Base-by-base conservation (phyloP, 768 basidiomycete species). In the Hypholoma sublateritium region DNA sequence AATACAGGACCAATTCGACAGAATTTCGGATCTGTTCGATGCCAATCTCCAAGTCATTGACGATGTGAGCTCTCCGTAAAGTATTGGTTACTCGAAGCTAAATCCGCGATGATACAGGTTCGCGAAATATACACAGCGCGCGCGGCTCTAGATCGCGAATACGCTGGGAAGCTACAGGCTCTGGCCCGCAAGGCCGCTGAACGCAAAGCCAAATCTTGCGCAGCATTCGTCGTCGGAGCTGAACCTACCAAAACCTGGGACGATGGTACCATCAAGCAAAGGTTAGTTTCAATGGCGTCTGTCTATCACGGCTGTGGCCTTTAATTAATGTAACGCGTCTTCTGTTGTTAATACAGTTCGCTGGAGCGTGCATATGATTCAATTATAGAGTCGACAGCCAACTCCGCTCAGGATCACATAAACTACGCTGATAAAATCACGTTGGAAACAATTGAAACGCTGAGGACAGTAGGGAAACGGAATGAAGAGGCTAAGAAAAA, bases 61-160 rank as follows among this genome's bases (percentile, higher is more conserved):
- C 57, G 88, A 91, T 76, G 89, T 89, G 69, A 66, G 85, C 54
- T 43, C 24, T 51, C 42, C n/a, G 34, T 17, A 6, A 37, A 22
- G 36, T 14, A 24, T 16, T 3, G 42, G 9, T 17, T 19, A 4
- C 16, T 39, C 50, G 22, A 46, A 25, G 5, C 12, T 48, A 53
- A 21, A 57, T 17, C 35, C 21, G 47, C 42, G 22, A 24, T 28
- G 17, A 39, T 52, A 3, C 62, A 93, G 91, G 81, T 89, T 52
- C 83, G 88, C 56, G 90, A 93, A 44, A 62, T 93, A 49, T 87
- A 90, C 65, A 75, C 76, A 42, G 87, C 87, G 50, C 81, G 86
- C 44, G 84, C 75, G 9, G 79, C 76, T 6, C 73, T 93, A 11
- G 92, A 94, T 69, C 83, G 87, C 50, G 91, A 94, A 67, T 93